Base-by-base conservation (phyloP, 192 early-diverging fungal species). In the Phycomyces nitens region DNA sequence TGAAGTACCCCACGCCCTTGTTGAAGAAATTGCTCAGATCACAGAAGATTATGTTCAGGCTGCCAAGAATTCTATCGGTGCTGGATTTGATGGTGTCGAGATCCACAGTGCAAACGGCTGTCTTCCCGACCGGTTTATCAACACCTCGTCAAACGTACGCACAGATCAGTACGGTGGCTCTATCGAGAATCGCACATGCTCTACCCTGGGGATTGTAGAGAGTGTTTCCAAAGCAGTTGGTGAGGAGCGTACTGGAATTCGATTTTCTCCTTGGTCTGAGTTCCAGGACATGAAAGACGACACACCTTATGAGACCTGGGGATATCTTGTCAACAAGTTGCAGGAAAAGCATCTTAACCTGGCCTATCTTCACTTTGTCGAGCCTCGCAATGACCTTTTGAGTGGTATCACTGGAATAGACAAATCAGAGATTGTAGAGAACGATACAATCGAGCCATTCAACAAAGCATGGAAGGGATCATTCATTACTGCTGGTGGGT, bases 71-170 rank as follows among this genome's bases (percentile, higher is more conserved):
- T 90, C 96, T 0, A 71, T 82, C 22, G 75, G 80, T 51, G 94
- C 95, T 15, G 93, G 92, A 0, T 92, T 94, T 67, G 92, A 97
- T 58, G 86, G 86, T 39, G 71, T 96, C 15, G 95, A 97, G 72
- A 74, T 97, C 20, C 94, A 96, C 53, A 84, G 74, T 55, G 94
- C 95, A 0, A 90, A 98, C 67, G 95, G 95, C 15, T 98, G 94
- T 72, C 74, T 98, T 50, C 63, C 89, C 53, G 77, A 89, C 69
- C 77, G 87, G 71, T 94, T 96, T 67, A 58, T 94, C 16, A 86
- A 84, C n/a, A 84, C 88, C 0, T 50, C 89, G n/a, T 79, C 84
- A 50, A 96, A 98, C 77, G 56, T 84, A 22, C 87, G 95, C 60
- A 93, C 91, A 5, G 67, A 69, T 10, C 20, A 56, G 11, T 69